Evolutionary conservation across 441 rosid genomes (phyloP).

Genomic region (Pelargonium fulgidum): DNA sequence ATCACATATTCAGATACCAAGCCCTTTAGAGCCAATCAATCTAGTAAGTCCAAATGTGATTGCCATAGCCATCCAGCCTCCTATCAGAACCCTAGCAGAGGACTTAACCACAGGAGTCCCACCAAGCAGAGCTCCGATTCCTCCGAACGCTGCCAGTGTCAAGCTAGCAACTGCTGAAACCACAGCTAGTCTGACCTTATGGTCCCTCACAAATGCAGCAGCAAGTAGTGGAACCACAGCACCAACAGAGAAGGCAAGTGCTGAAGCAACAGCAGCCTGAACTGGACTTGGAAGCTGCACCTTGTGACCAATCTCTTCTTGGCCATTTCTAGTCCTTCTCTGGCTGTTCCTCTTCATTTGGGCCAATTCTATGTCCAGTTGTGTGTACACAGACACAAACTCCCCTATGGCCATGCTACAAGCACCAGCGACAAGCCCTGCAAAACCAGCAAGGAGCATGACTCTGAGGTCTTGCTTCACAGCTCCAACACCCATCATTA

Average conservation of each 20-base stretch:
- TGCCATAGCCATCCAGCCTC: slow-evolving; percentile 54
- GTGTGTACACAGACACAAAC: slow-evolving; percentile 46
- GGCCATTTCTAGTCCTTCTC: slow-evolving; percentile 17
- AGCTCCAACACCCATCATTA: slow-evolving; percentile 58
- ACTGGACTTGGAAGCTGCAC: slow-evolving; percentile 33
- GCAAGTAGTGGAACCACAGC: slow-evolving; percentile 36
- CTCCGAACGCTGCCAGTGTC: slow-evolving; percentile 35
- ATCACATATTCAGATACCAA: slow-evolving; percentile 4
- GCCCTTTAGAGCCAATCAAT: slow-evolving; percentile 34
- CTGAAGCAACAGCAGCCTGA: slow-evolving; percentile 42
- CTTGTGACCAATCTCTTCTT: too few species aligned
- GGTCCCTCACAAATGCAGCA: slow-evolving; percentile 33
- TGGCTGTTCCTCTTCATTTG: slow-evolving; percentile 30
- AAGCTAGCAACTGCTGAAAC: slow-evolving; percentile 35
- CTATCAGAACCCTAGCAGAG: slow-evolving; percentile 35
- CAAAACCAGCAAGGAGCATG: slow-evolving; percentile 45
- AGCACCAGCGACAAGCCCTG: slow-evolving; percentile 43
- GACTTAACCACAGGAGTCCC: slow-evolving; percentile 33
- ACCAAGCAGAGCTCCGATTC: slow-evolving; percentile 33
- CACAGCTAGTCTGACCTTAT: slow-evolving; percentile 36
- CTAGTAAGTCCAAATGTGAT: slow-evolving; percentile 45
- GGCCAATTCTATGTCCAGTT: slow-evolving; percentile 36
- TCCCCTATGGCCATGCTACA: slow-evolving; percentile 55
- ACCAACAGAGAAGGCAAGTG: slow-evolving; percentile 42
- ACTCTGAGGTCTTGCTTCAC: slow-evolving; percentile 40